Conservation (phyloP, 768 basidiomycete genomes). For the Lactarius deliciosus region DNA sequence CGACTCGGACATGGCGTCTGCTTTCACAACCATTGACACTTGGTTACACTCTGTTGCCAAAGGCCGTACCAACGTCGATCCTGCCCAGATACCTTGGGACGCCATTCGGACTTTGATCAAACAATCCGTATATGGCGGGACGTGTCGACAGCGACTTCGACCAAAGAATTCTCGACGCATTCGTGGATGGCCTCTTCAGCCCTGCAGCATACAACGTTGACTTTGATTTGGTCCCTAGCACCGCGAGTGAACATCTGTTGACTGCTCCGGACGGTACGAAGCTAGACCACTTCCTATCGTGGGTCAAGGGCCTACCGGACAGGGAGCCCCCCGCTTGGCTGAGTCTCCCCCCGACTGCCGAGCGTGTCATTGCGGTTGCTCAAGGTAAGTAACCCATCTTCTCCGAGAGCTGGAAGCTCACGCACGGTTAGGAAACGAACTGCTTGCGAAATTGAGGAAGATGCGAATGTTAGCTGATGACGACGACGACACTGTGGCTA, state of each 20-base stretch:
- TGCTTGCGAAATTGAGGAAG: constrained; percentile 85
- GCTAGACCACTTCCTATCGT: constrained; percentile 84
- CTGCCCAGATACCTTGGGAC: constrained; percentile 90
- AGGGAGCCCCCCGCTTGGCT: constrained; percentile 95
- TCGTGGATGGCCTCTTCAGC: constrained; percentile 89
- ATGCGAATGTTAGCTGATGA: constrained; percentile 90
- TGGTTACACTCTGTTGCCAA: constrained; percentile 83
- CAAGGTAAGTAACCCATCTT: constrained; percentile 59
- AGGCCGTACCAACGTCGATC: constrained; percentile 90
- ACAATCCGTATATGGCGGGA: constrained; percentile 94
- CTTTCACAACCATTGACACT: constrained; percentile 86
- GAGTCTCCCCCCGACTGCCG: constrained; percentile 88
- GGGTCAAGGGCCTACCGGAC: constrained; percentile 88
- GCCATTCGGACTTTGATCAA: constrained; percentile 93
- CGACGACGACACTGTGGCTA: constrained; percentile 60
- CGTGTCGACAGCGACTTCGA: constrained; percentile 95
- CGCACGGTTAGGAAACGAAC: constrained; percentile 60
- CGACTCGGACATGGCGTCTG: constrained; percentile 95
- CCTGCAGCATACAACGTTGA: constrained; percentile 88
- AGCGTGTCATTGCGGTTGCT: constrained; percentile 85
- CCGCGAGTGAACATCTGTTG: constrained; percentile 55
- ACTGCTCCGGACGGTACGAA: constrained; percentile 89
- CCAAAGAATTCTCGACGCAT: constrained; percentile 87
- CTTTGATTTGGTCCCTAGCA: constrained; percentile 80
- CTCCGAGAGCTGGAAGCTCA: constrained; percentile 10